Base-by-base conservation (phyloP, 2,329 filamentous ascomycete species). In the Aspergillus amoenus region DNA sequence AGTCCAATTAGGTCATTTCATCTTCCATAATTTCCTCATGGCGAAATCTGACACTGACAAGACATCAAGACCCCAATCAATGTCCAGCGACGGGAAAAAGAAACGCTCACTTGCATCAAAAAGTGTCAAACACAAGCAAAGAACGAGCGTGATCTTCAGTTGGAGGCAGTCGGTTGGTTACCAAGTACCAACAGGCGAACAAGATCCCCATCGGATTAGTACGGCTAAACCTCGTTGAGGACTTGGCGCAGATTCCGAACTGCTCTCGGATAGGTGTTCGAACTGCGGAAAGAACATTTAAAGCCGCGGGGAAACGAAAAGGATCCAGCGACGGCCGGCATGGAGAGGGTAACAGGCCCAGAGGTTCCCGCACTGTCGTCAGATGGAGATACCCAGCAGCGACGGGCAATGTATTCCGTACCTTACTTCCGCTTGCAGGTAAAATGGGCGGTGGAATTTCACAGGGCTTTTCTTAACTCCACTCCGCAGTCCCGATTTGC, bases 221-320 rank as follows among this genome's bases (percentile, higher is more conserved):
- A 46, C 17, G 39, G n/a, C 58, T 62, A 61, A 55, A 51, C 55
- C 56, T n/a, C 40, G 18, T 54, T 39, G 17, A 49, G 47, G 30
- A 17, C 60, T 62, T 62, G 55, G 58, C 58, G 50, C 58, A 57
- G 50, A 43, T 51, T 39, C 58, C 53, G 58, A 56, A 51, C 40
- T 62, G 55, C 56, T 51, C 27, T 39, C 53, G 27, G 27, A 30
- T 4, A 30, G 27, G 27, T 30, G 8, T 11, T 58, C 40, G 24
- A 56, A 53, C 52, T 40, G 45, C 34, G 40, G 42, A 40, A 53
- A 49, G 40, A 40, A 27, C 24, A 48, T 44, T 21, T 40, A 43
- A 42, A 56, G 42, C 21, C 12, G 12, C 15, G 24, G 30, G 49
- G 52, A 48, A 53, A 53, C 41, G 32, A 57, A 37, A 30, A 50